A percentile compares a stretch with the other conserved stretches of the same genome.
Evolutionary conservation across 2,329 filamentous ascomycete genomes (phyloP).

Genomic region (Beauveria medogensis): DNA sequence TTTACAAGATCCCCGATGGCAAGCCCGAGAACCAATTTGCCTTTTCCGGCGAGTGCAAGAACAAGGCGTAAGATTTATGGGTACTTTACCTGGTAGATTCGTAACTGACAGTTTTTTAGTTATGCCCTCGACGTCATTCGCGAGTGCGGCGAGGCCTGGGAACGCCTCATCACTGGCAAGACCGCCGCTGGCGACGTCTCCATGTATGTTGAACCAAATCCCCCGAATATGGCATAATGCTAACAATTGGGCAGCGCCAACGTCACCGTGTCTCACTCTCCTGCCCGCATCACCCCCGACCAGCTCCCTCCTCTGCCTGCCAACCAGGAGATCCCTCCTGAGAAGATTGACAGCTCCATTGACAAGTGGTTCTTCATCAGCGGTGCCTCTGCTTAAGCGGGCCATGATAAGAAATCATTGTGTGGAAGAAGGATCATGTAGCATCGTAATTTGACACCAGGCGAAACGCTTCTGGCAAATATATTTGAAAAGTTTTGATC

Average conservation of each 20-base stretch:
- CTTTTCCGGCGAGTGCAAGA: slow-evolving; percentile 99
- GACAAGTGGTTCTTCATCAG: slow-evolving; percentile 99
- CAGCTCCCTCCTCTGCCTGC: slow-evolving; percentile 70
- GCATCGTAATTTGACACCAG: neutral
- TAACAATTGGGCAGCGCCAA: slow-evolving; percentile 58
- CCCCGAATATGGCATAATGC: slow-evolving; percentile 13
- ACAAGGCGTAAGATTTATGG: slow-evolving; percentile 65
- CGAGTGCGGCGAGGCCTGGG: slow-evolving; percentile 96
- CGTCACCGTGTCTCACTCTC: slow-evolving; percentile 64
- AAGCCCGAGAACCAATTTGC: slow-evolving; percentile 99
- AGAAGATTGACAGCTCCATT: slow-evolving; percentile 89
- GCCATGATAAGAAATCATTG: neutral
- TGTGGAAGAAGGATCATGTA: neutral
- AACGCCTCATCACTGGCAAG: slow-evolving; percentile 90
- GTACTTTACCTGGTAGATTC: slow-evolving; percentile 5
- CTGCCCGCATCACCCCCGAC: slow-evolving; percentile 59
- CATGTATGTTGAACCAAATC: slow-evolving; percentile 52
- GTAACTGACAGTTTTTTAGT: slow-evolving; percentile 29
- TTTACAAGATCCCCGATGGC: slow-evolving; percentile 99
- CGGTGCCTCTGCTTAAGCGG: slow-evolving; percentile 71
- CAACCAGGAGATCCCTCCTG: slow-evolving; percentile 72
- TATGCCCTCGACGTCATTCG: slow-evolving; percentile 94
- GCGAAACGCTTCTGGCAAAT: neutral
- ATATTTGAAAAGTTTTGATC: slow-evolving; percentile 8
- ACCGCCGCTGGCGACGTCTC: slow-evolving; percentile 67